These are phyloP conservation scores for Musa itinerans DNA, from an alignment of 176 grass and related monocot species.

Conservation along the genomic window DNA sequence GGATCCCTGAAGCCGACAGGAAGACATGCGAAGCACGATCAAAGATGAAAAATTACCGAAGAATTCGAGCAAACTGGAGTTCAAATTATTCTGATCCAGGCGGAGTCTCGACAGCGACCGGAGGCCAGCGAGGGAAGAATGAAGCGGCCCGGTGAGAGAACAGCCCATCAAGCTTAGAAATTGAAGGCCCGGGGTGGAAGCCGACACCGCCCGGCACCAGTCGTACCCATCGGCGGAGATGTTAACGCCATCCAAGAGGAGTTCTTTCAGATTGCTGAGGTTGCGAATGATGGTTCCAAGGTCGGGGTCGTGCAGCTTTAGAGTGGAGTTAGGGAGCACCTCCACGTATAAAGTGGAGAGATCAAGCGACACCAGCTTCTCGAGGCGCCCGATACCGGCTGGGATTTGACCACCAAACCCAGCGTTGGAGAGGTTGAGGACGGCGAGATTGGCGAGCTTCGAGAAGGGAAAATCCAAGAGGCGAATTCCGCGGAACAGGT, in stretches of 20 bases:
- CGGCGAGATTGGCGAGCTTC: conserved; percentile 27
- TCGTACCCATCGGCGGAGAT: conserved; percentile 19
- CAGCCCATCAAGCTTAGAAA: conserved; percentile 15
- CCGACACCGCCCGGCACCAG: conserved; percentile 30
- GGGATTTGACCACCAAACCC: conserved; percentile 37
- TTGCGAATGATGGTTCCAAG: conserved; percentile 29
- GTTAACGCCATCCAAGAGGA: conserved; percentile 28
- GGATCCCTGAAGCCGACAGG: conserved; percentile 24
- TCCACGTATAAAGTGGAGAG: conserved; percentile 18
- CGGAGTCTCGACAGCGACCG: conserved; percentile 18
- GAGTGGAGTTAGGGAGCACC: not conserved
- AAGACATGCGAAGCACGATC: conserved; percentile 21
- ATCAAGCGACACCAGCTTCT: conserved; percentile 35
- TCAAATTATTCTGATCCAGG: conserved; percentile 24
- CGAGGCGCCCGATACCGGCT: conserved; percentile 21
- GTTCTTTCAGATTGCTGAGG: conserved; percentile 30
- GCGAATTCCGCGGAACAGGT: conserved; percentile 20
- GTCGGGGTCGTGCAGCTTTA: conserved; percentile 17
- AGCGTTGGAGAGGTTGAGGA: conserved; percentile 43
- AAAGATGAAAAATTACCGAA: conserved; percentile 32
- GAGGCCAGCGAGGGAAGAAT: conserved; percentile 17
- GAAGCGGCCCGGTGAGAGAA: conserved; percentile 16
- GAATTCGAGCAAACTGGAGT: conserved; percentile 31
- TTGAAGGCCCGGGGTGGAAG: conserved; percentile 25
- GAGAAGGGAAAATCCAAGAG: conserved; percentile 33